These are phyloP conservation scores for Pseudognaphalium luteoalbum DNA, from an alignment of 129 eudicot species.

Conservation along the genomic window DNA sequence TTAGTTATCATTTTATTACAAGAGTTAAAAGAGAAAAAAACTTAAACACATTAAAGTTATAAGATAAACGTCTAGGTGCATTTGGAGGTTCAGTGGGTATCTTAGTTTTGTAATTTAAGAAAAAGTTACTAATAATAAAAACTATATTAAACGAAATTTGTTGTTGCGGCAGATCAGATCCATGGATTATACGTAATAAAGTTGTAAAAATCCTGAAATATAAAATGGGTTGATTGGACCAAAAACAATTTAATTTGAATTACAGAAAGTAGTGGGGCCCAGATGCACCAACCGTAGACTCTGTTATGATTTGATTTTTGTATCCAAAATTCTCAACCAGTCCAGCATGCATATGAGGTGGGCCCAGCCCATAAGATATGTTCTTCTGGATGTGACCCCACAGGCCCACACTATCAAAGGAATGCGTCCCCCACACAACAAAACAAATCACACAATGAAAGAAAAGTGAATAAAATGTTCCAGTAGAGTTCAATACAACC, in stretches of 20 bases:
- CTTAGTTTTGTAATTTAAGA: too few species aligned
- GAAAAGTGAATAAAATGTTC: slow-evolving; percentile 37
- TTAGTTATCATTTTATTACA: too few species aligned
- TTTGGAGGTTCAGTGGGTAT: too few species aligned
- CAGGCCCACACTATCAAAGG: slow-evolving; percentile 31
- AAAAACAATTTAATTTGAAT: slow-evolving; percentile 23
- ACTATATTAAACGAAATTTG: too few species aligned
- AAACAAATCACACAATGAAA: slow-evolving; percentile 16
- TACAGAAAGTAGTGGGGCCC: slow-evolving; percentile 25
- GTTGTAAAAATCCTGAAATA: too few species aligned
- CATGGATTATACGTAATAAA: neutral
- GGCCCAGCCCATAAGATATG: slow-evolving; percentile 33
- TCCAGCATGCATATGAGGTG: slow-evolving; percentile 36
- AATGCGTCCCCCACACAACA: slow-evolving; percentile 32
- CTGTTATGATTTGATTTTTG: slow-evolving; percentile 31
- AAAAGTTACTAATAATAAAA: too few species aligned
- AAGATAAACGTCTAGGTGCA: too few species aligned
- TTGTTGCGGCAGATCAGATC: neutral
- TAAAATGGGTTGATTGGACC: neutral
- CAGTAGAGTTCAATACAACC: slow-evolving; percentile 31
- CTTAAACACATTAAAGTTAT: too few species aligned
- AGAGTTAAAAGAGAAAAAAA: too few species aligned
- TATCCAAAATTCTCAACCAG: slow-evolving; percentile 33
- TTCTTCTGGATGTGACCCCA: slow-evolving; percentile 27
- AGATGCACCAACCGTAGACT: slow-evolving; percentile 34